Evolutionary conservation across 1,139 yeast species (phyloP).

Genomic region (Entelexis sorbosivorans): DNA sequence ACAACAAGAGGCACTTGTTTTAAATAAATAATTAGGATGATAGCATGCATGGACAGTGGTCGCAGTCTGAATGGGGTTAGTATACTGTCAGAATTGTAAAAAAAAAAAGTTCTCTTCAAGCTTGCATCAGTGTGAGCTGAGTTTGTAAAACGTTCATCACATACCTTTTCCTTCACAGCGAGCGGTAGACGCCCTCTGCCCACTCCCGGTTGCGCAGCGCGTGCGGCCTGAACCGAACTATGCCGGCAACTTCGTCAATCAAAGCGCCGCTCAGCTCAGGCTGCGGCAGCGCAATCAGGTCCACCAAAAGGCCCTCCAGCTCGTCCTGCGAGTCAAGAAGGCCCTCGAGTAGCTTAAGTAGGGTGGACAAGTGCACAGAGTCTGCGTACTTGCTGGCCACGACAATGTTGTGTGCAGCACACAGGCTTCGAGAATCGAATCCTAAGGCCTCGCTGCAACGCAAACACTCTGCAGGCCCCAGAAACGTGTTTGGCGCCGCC

Average conservation of each 20-base stretch:
- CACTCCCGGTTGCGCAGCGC: not conserved
- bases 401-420: constrained; percentile 20
- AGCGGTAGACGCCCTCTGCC: constrained; percentile 10
- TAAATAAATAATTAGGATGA: not conserved
- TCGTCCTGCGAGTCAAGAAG: constrained; percentile 3
- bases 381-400: constrained; percentile 17
- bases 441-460: constrained; percentile 7
- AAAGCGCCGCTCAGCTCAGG: constrained; percentile 12
- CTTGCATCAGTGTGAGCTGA: constrained; percentile 32
- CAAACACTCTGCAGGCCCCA: not conserved
- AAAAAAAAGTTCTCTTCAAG: constrained; percentile 23
- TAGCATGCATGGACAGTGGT: not conserved
- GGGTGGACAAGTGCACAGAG: constrained; percentile 14
- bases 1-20: too few species aligned
- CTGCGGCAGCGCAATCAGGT: constrained; percentile 12
- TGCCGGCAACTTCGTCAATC: constrained; percentile 17
- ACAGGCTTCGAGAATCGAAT: constrained; percentile 11
- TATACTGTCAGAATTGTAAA: constrained; percentile 22
- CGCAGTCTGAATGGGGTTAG: constrained; percentile 16
- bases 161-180: constrained; percentile 18
- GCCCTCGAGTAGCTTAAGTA: constrained; percentile 5
- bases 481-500: not conserved
- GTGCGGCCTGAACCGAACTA: constrained; percentile 12
- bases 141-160: constrained; percentile 27
- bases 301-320: constrained; percentile 13